Percentiles rank a stretch among this genome's conserved stretches.
phyloP scores from a whole-genome alignment of 1,284 basidiomycete genomes.

The Omphalotus olearius region DNA sequence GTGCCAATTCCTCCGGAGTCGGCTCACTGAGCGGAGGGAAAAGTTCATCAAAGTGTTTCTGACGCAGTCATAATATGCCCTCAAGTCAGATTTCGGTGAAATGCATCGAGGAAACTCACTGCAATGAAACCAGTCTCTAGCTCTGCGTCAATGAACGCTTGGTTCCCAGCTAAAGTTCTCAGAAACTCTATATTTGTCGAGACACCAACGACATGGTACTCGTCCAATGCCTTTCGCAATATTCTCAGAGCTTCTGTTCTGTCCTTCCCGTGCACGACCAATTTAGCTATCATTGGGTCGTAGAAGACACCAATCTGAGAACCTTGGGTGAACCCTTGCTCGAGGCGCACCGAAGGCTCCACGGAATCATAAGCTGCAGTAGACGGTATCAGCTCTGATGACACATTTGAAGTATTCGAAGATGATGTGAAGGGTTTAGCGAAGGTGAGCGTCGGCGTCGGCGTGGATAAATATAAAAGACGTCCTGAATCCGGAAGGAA shows the following conservation, averaged over 20 bases:
- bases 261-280: constrained; percentile 88
- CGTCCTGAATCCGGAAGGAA: constrained; percentile 91
- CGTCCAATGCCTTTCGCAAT: constrained; percentile 75
- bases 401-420: constrained; percentile 21
- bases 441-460: constrained; percentile 61
- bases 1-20: constrained; percentile 62
- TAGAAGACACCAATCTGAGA: constrained; percentile 91
- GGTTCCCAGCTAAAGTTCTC: constrained; percentile 70
- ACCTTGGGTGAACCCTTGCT: constrained; percentile 85
- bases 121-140: constrained; percentile 93
- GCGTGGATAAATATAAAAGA: constrained; percentile 77
- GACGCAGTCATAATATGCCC: not conserved
- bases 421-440: constrained; percentile 39
- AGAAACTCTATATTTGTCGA: constrained; percentile 92
- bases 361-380: constrained; percentile 38
- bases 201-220: constrained; percentile 90
- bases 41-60: constrained; percentile 79
- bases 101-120: constrained; percentile 32
- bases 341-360: constrained; percentile 73
- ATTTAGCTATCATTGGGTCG: constrained; percentile 92
- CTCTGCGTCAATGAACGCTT: constrained; percentile 75
- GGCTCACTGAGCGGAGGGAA: constrained; percentile 64
- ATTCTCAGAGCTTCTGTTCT: constrained; percentile 83
- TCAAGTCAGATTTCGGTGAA: constrained; percentile 3
- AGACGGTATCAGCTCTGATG: constrained; percentile 28